Evolutionary conservation across 2,329 filamentous ascomycete species (phyloP).

Genomic region (Alternaria solani): DNA sequence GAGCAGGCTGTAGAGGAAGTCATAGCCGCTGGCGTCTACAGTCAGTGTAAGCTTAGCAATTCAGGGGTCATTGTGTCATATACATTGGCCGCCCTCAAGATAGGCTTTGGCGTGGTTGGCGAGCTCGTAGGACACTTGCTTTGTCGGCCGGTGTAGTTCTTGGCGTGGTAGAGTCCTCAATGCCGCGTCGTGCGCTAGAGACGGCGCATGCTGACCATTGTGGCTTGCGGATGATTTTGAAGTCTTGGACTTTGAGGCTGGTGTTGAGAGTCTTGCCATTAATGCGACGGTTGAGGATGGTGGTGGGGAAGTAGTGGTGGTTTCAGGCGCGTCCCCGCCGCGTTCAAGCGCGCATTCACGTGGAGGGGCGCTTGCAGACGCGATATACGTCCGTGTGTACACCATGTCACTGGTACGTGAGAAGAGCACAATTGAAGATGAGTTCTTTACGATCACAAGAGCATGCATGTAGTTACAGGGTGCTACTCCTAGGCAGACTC

Average conservation of each 20-base stretch:
- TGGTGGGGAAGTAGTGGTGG: neutral
- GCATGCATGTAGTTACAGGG: neutral
- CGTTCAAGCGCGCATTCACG: constrained; percentile 9
- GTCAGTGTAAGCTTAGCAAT: constrained; percentile 8
- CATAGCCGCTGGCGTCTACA: constrained; percentile 43
- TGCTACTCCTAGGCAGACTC: neutral
- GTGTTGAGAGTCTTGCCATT: constrained; percentile 11
- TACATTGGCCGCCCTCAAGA: constrained; percentile 47
- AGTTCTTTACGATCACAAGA: neutral
- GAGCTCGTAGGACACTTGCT: constrained; percentile 46
- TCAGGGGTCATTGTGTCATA: neutral
- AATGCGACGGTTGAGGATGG: neutral
- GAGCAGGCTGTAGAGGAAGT: constrained; percentile 48
- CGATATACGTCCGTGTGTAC: neutral
- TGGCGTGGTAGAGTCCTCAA: constrained; percentile 37
- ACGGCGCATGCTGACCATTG: constrained; percentile 3
- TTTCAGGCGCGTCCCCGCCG: neutral
- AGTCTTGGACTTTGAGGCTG: neutral
- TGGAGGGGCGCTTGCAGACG: neutral
- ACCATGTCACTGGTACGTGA: neutral
- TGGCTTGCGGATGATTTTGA: neutral
- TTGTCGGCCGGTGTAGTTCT: constrained; percentile 39
- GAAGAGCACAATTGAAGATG: neutral
- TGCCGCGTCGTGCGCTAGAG: constrained; percentile 32
- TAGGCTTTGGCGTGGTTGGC: constrained; percentile 49